Percentiles rank a stretch among this genome's conserved stretches.
These are phyloP conservation scores for Psilocybe mexicana DNA, from an alignment of 1,284 basidiomycete species.

Conservation along the genomic window DNA sequence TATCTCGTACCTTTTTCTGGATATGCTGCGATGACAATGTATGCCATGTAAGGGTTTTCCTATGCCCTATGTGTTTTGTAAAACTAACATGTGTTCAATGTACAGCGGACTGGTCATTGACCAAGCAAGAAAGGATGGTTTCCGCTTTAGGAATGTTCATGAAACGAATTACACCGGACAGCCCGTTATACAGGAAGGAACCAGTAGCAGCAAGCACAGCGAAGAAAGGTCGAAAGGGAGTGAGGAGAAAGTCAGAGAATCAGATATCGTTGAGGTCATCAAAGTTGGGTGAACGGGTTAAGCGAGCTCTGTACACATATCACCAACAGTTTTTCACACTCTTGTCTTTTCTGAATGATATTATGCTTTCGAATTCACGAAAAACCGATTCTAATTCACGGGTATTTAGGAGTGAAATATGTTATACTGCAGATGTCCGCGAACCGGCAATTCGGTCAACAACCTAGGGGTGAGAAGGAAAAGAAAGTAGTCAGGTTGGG, in stretches of 20 bases:
- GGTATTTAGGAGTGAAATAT: slow-evolving; percentile 12
- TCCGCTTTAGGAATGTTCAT: slow-evolving; percentile 51
- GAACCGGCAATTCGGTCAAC: slow-evolving; percentile 77
- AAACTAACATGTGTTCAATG: slow-evolving; percentile 4
- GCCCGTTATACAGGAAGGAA: slow-evolving; percentile 1
- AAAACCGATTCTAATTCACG: slow-evolving; percentile 15
- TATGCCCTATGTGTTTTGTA: neutral
- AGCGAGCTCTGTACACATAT: too few relatives aligned
- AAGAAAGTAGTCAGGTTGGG: neutral
- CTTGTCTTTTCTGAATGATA: neutral
- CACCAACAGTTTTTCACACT: too few relatives aligned
- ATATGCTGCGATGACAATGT: slow-evolving; percentile 58
- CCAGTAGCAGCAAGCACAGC: slow-evolving; percentile 9
- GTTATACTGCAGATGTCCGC: slow-evolving; percentile 70
- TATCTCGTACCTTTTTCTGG: slow-evolving; percentile 64
- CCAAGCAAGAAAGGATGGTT: slow-evolving; percentile 49
- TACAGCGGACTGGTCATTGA: slow-evolving; percentile 53
- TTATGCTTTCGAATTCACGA: neutral
- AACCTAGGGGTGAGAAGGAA: slow-evolving; percentile 41
- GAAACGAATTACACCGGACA: slow-evolving; percentile 31
- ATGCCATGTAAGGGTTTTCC: slow-evolving; percentile 51
- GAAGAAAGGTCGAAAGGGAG: neutral
- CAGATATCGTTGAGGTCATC: slow-evolving; percentile 5
- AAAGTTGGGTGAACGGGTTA: neutral
- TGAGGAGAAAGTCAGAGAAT: slow-evolving; percentile 6